Evolutionary conservation across 2,329 filamentous ascomycete genomes (phyloP).

Genomic region (Drechslerella stenobrocha): DNA sequence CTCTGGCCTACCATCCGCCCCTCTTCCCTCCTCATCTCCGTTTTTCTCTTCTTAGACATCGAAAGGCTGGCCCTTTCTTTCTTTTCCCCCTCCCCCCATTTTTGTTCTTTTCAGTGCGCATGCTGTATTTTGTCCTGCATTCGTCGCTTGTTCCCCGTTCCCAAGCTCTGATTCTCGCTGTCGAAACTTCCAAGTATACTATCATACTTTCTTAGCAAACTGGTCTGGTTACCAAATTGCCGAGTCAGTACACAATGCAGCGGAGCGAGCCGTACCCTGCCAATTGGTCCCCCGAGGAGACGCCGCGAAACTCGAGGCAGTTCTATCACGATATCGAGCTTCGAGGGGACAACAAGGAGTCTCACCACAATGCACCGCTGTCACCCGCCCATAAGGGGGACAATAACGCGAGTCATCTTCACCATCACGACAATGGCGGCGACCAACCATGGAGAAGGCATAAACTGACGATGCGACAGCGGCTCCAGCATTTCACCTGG

Average conservation of each 20-base stretch:
- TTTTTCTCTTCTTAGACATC: conserved; percentile 7
- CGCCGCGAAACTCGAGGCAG: conserved; percentile 42
- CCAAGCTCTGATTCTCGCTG: background rate
- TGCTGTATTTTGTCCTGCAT: background rate
- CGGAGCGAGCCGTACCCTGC: conserved; percentile 20
- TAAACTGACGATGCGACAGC: conserved; percentile 55
- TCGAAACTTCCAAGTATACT: background rate
- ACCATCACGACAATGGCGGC: background rate
- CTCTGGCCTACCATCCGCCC: conserved; percentile 13
- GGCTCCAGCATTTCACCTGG: conserved; percentile 67
- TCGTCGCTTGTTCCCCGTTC: background rate
- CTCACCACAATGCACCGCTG: background rate
- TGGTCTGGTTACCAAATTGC: conserved; percentile 17
- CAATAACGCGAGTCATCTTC: background rate
- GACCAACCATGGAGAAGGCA: conserved; percentile 39
- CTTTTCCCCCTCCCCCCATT: conserved; percentile 10
- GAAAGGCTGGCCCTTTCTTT: conserved; percentile 42
- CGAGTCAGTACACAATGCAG: conserved; percentile 24
- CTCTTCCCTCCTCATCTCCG: conserved; percentile 40
- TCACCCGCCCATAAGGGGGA: background rate
- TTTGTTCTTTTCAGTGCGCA: background rate
- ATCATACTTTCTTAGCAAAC: background rate
- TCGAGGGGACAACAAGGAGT: conserved; percentile 12
- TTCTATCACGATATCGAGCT: conserved; percentile 28
- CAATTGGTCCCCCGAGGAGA: conserved; percentile 38